Percentiles rank a stretch among this genome's conserved stretches.
phyloP scores from a whole-genome alignment of 331 rosid species.

The Quercus lobata region DNA sequence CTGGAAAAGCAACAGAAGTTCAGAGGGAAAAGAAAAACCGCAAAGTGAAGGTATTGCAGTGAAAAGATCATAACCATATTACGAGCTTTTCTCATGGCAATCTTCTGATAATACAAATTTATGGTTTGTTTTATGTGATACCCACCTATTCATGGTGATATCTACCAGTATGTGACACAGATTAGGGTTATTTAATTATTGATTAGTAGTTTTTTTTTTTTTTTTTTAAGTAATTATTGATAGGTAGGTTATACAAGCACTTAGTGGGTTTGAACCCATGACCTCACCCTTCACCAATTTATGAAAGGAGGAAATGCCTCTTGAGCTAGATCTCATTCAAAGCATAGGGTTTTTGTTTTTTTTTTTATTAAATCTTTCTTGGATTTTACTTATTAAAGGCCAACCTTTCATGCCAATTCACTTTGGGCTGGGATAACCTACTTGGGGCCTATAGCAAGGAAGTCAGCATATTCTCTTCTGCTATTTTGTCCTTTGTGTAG shows the following conservation, averaged over 20 bases:
- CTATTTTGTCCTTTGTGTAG: neutral
- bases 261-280: no score
- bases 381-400: neutral
- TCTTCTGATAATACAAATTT: neutral
- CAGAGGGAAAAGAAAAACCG: constrained; percentile 63
- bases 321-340: no score
- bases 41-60: constrained; percentile 61
- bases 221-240: no score
- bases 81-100: neutral
- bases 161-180: neutral
- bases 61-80: constrained; percentile 4
- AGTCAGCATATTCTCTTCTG: neutral
- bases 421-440: neutral
- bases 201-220: no score
- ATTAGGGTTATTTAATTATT: neutral
- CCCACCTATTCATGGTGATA: neutral
- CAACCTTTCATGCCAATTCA: neutral
- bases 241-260: no score
- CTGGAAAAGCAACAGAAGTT: constrained; percentile 29
- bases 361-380: neutral
- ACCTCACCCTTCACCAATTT: no score
- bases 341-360: neutral
- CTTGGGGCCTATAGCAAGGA: neutral
- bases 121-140: neutral
- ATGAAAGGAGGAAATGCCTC: no score